These are phyloP conservation scores for Suillus discolor DNA, from an alignment of 768 basidiomycete genomes.

Conservation along the genomic window DNA sequence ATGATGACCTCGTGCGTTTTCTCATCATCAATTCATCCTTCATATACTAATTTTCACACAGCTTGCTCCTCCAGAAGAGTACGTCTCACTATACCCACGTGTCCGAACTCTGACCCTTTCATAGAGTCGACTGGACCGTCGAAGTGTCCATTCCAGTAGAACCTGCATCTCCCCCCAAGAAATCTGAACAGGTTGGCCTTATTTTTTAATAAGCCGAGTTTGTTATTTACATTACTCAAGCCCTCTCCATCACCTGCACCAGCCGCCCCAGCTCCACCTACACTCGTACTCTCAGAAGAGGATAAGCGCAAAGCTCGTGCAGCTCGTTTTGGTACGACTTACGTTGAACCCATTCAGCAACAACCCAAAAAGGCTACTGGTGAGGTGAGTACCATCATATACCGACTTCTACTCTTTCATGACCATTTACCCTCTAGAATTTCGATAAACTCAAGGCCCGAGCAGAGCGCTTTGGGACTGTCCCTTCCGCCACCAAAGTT, in stretches of 20 bases:
- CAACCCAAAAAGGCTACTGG: slow-evolving; percentile 24
- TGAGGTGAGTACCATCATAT: background rate
- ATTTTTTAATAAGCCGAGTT: background rate
- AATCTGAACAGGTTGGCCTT: slow-evolving; percentile 6
- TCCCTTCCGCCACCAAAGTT: slow-evolving; percentile 16
- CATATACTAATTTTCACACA: slow-evolving; percentile 16
- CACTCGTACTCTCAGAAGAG: slow-evolving; percentile 36
- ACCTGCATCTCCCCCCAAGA: slow-evolving; percentile 7
- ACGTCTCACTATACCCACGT: slow-evolving; percentile 12
- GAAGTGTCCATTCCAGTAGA: slow-evolving; percentile 29
- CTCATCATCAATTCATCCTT: background rate
- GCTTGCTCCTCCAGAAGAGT: slow-evolving; percentile 37
- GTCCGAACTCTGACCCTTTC: slow-evolving; percentile 12
- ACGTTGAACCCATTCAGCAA: slow-evolving; percentile 44
- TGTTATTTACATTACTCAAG: slow-evolving; percentile 6
- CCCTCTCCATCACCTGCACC: slow-evolving; percentile 9
- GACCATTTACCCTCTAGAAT: slow-evolving; percentile 37
- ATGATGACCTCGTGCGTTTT: slow-evolving; percentile 31
- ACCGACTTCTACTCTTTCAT: background rate
- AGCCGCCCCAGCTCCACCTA: background rate
- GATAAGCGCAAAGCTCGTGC: slow-evolving; percentile 64
- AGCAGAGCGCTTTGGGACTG: slow-evolving; percentile 55
- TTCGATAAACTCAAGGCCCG: slow-evolving; percentile 52
- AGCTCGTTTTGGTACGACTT: slow-evolving; percentile 69
- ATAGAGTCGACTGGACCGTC: slow-evolving; percentile 46